These are phyloP conservation scores for Hexamita inflata DNA, from an alignment of 208 protist genomes.

Conservation along the genomic window DNA sequence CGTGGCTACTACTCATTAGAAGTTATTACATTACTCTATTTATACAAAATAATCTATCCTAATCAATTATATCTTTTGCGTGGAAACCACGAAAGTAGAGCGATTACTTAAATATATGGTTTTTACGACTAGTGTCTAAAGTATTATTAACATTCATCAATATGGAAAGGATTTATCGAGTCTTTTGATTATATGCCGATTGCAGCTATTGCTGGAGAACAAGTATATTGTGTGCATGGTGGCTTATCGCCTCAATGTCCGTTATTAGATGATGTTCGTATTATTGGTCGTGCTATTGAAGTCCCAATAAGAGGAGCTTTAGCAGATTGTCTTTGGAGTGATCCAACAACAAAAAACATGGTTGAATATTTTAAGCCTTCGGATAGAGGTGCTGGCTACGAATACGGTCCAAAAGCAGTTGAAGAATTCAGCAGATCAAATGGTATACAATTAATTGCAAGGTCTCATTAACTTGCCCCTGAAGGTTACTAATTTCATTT, in stretches of 20 bases:
- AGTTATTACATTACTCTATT: conserved; percentile 77
- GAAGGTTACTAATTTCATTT: conserved; percentile 85
- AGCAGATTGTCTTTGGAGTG: conserved; percentile 32
- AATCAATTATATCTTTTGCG: conserved; percentile 35
- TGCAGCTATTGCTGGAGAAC: conserved; percentile 27
- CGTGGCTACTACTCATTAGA: conserved; percentile 72
- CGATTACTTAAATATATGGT: conserved; percentile 45
- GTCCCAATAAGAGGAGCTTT: conserved; percentile 32
- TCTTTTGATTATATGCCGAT: conserved; percentile 42
- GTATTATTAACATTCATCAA: conserved; percentile 32
- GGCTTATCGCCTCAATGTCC: conserved; percentile 37
- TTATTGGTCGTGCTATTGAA: conserved; percentile 27
- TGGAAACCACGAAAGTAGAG: conserved; percentile 43
- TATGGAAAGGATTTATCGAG: conserved; percentile 38
- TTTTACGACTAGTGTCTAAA: conserved; percentile 42
- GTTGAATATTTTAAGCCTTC: conserved; percentile 23
- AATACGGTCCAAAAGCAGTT: conserved; percentile 29
- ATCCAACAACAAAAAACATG: conserved; percentile 26
- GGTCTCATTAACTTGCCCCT: conserved; percentile 39
- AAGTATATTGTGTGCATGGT: conserved; percentile 39
- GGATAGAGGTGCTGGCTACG: conserved; percentile 37
- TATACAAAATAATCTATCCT: conserved; percentile 62
- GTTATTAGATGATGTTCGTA: conserved; percentile 35
- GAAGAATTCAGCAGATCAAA: conserved; percentile 31
- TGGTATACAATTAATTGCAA: conserved; percentile 25